A percentile compares a stretch with the other conserved stretches of the same genome.
Conservation (phyloP, 176 grass and related monocot species). For the Oryza punctata region DNA sequence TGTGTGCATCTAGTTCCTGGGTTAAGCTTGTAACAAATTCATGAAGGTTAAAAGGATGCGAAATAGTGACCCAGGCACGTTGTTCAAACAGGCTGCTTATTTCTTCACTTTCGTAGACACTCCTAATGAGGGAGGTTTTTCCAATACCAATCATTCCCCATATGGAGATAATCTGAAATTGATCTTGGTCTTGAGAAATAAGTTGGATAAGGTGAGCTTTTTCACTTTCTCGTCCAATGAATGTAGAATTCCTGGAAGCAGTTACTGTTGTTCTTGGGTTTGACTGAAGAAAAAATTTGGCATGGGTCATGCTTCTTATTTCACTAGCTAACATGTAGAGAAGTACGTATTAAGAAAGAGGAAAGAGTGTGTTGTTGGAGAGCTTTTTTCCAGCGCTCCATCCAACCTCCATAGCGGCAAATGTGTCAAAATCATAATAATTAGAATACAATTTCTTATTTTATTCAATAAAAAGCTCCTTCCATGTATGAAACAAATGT, state of each 20-base stretch:
- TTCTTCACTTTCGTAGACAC: not conserved
- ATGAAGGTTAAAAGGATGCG: not conserved
- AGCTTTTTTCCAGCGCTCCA: too few relatives aligned
- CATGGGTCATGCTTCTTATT: too few relatives aligned
- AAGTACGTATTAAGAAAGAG: too few relatives aligned
- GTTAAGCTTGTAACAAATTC: not conserved
- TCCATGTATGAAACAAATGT: too few relatives aligned
- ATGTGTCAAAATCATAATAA: too few relatives aligned
- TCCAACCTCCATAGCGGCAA: too few relatives aligned
- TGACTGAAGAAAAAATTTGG: not conserved
- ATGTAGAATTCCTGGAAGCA: not conserved
- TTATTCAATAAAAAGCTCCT: too few relatives aligned
- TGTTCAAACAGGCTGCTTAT: not conserved
- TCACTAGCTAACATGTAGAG: too few relatives aligned
- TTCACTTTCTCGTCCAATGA: not conserved
- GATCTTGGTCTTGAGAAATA: not conserved
- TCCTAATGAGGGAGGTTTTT: not conserved
- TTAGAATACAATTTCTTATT: too few relatives aligned
- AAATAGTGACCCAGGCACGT: slow-evolving; percentile 1
- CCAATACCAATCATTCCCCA: not conserved
- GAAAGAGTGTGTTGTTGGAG: too few relatives aligned
- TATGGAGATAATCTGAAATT: not conserved
- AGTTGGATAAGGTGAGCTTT: not conserved
- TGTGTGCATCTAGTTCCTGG: not conserved
- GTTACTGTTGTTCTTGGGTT: not conserved